phyloP scores from a whole-genome alignment of 345 rosid species.

The Barbarea vulgaris region DNA sequence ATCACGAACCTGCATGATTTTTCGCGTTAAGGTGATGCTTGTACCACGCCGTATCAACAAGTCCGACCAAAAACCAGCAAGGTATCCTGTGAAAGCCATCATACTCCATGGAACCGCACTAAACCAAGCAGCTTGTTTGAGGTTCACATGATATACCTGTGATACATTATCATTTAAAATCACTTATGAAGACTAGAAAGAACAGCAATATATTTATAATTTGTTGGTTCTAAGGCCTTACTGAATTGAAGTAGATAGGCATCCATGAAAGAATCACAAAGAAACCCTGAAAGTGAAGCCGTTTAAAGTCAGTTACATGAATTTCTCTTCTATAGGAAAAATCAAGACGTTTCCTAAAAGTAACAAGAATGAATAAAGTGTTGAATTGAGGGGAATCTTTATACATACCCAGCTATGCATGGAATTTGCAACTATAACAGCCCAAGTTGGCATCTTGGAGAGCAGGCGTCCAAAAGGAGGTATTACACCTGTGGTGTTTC shows the following conservation, averaged over 20 bases:
- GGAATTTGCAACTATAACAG: slow-evolving; percentile 86
- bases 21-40: slow-evolving; percentile 80
- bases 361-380: background rate
- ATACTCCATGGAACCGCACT: slow-evolving; percentile 95
- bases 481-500: slow-evolving; percentile 48
- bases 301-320: too few relatives aligned
- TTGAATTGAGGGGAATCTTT: background rate
- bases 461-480: slow-evolving; percentile 90
- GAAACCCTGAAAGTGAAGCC: slow-evolving; percentile 65
- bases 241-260: slow-evolving; percentile 93
- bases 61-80: slow-evolving; percentile 86
- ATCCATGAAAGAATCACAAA: slow-evolving; percentile 99
- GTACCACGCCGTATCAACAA: slow-evolving; percentile 66
- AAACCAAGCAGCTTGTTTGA: slow-evolving; percentile 96
- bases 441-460: slow-evolving; percentile 92
- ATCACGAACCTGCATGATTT: slow-evolving; percentile 85
- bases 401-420: slow-evolving; percentile 93
- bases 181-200: slow-evolving; percentile 13
- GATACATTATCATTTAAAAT: slow-evolving; percentile 14
- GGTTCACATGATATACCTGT: slow-evolving; percentile 89
- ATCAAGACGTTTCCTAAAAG: background rate
- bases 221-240: slow-evolving; percentile 44
- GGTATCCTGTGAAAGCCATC: slow-evolving; percentile 90
- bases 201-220: background rate
- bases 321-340: too few relatives aligned